Percentiles rank a stretch among this genome's conserved stretches.
phyloP scores from a whole-genome alignment of 2,329 filamentous ascomycete species.

The Neonectria neomacrospora region DNA sequence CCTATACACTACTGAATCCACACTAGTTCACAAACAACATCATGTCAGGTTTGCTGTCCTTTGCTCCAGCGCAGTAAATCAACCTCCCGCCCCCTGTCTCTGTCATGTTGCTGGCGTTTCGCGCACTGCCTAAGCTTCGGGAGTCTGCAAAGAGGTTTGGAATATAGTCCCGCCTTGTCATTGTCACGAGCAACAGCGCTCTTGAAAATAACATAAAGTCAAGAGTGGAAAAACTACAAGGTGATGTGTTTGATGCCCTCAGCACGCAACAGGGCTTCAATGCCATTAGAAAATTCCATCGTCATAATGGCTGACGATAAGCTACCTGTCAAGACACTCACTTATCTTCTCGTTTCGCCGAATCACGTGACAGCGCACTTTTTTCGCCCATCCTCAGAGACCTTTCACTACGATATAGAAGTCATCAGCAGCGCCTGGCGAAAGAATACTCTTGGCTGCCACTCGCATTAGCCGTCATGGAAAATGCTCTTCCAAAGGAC shows the following conservation, averaged over 20 bases:
- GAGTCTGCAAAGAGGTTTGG: constrained; percentile 2
- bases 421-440: background rate
- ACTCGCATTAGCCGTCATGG: background rate
- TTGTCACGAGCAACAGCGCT: background rate
- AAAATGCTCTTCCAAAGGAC: constrained; percentile 51
- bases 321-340: too few species aligned
- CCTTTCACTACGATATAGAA: background rate
- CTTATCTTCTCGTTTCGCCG: too few species aligned
- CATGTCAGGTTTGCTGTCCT: too few species aligned
- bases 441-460: background rate
- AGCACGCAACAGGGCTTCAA: background rate
- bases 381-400: too few species aligned
- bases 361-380: too few species aligned
- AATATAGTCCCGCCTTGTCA: background rate
- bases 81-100: background rate
- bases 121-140: constrained; percentile 5
- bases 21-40: too few species aligned
- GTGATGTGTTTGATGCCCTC: constrained; percentile 5
- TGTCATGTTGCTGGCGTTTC: constrained; percentile 5
- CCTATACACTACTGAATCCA: too few species aligned
- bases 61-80: too few species aligned
- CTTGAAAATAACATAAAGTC: background rate
- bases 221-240: background rate
- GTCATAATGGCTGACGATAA: too few species aligned
- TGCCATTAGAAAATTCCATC: too few species aligned